A percentile compares a stretch with the other conserved stretches of the same genome.
These are phyloP conservation scores for Spinacia oleracea DNA, from an alignment of 179 eudicot species.

Conservation along the genomic window DNA sequence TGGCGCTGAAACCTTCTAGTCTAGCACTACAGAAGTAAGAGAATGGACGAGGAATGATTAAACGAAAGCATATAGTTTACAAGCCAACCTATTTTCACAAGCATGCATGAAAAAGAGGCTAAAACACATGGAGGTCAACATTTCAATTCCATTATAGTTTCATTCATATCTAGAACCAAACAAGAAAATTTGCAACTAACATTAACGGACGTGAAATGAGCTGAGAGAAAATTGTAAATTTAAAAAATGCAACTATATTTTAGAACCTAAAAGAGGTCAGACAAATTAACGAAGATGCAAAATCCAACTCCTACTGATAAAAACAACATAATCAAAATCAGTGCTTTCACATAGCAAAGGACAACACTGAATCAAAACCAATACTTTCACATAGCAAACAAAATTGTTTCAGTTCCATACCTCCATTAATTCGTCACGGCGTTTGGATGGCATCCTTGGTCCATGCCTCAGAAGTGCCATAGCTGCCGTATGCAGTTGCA, in stretches of 20 bases:
- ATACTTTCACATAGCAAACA: background rate
- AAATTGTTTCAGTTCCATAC: slow-evolving; percentile 30
- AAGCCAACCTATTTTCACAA: background rate
- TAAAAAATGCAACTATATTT: background rate
- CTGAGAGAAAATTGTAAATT: background rate
- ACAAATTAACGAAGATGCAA: too few relatives aligned
- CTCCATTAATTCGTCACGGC: slow-evolving; percentile 85
- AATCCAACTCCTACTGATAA: background rate
- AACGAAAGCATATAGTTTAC: background rate
- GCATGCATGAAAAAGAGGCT: background rate
- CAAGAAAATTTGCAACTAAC: background rate
- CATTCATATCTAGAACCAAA: background rate
- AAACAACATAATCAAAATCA: background rate
- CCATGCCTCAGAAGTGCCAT: slow-evolving; percentile 97
- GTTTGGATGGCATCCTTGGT: slow-evolving; percentile 75
- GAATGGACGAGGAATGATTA: background rate
- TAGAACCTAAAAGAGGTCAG: background rate
- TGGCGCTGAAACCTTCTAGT: background rate
- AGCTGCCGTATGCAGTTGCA: slow-evolving; percentile 82
- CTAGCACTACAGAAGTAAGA: background rate
- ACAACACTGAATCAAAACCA: background rate
- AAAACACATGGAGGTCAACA: background rate
- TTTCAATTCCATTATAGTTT: background rate
- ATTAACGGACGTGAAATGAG: background rate
- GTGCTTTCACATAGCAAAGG: too few relatives aligned